These are phyloP conservation scores for Fusarium sp. DNA, from an alignment of 2,329 filamentous ascomycete species.

Conservation along the genomic window DNA sequence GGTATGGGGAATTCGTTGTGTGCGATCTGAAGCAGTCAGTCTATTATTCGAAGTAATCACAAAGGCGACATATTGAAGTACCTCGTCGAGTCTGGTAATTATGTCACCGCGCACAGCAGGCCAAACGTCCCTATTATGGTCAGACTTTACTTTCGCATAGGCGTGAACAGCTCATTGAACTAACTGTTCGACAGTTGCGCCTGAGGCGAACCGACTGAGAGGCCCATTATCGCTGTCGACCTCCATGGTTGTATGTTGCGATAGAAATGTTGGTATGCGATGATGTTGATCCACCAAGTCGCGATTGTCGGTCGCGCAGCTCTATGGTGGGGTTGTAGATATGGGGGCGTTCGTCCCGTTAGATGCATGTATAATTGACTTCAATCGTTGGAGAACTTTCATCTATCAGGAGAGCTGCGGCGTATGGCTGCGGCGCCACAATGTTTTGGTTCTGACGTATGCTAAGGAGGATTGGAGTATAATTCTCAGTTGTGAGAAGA, in stretches of 20 bases:
- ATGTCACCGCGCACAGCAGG: constrained; percentile 73
- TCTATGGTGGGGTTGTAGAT: constrained; percentile 46
- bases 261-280: constrained; percentile 17
- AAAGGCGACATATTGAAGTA: constrained; percentile 40
- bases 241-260: constrained; percentile 59
- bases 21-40: constrained; percentile 68
- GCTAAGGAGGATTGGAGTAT: too few species aligned
- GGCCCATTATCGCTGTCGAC: constrained; percentile 64
- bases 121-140: constrained; percentile 71
- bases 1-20: constrained; percentile 81
- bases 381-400: too few species aligned
- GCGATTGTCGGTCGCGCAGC: constrained; percentile 20
- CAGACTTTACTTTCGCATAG: constrained; percentile 34
- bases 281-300: constrained; percentile 20
- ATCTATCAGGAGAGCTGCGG: too few species aligned
- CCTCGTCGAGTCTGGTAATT: constrained; percentile 74
- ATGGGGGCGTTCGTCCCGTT: constrained; percentile 40
- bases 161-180: constrained; percentile 37
- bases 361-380: constrained; percentile 40
- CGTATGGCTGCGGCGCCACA: too few species aligned
- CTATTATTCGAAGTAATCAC: not conserved
- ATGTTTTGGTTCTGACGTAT: too few species aligned
- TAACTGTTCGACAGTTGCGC: constrained; percentile 67
- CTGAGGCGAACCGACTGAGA: constrained; percentile 61
- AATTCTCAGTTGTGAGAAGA: too few species aligned